Conservation (phyloP, 306 rosid genomes). For the Pyrus betulifolia region DNA sequence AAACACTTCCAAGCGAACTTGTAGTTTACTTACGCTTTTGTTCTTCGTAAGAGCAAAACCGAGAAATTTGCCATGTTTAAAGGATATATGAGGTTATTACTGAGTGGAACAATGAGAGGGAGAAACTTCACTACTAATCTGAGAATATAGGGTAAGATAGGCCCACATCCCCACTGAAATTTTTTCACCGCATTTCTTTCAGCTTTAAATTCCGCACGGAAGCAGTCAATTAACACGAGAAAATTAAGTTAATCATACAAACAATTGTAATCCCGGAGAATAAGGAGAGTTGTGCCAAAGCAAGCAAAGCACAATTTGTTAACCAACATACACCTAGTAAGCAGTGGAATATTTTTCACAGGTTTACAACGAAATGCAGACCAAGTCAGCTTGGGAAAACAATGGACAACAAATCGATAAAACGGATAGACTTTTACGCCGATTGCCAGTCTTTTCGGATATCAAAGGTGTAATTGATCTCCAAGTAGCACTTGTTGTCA, state of each 20-base stretch:
- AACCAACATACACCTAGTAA: constrained; percentile 18
- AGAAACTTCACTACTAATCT: too few species aligned
- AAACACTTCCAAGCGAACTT: too few species aligned
- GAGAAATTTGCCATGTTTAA: too few species aligned
- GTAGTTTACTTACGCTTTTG: too few species aligned
- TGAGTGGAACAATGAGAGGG: too few species aligned
- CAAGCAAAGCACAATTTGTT: constrained; percentile 23
- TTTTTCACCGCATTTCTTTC: too few species aligned
- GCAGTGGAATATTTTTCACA: constrained; percentile 21
- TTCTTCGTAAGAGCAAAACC: too few species aligned
- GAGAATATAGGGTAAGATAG: too few species aligned
- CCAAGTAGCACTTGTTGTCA: constrained; percentile 86
- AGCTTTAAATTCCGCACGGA: too few species aligned
- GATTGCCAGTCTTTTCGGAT: constrained; percentile 73
- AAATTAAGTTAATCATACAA: background rate
- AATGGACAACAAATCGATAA: constrained; percentile 16
- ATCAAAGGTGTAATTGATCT: constrained; percentile 81
- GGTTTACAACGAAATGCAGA: constrained; percentile 27
- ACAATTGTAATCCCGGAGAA: background rate
- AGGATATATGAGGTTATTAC: too few species aligned
- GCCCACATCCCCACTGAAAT: too few species aligned
- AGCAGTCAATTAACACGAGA: background rate
- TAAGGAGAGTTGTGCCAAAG: background rate
- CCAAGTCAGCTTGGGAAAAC: constrained; percentile 30
- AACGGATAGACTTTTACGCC: constrained; percentile 8